phyloP scores from a whole-genome alignment of 768 basidiomycete species.

The Tulasnella sp. region DNA sequence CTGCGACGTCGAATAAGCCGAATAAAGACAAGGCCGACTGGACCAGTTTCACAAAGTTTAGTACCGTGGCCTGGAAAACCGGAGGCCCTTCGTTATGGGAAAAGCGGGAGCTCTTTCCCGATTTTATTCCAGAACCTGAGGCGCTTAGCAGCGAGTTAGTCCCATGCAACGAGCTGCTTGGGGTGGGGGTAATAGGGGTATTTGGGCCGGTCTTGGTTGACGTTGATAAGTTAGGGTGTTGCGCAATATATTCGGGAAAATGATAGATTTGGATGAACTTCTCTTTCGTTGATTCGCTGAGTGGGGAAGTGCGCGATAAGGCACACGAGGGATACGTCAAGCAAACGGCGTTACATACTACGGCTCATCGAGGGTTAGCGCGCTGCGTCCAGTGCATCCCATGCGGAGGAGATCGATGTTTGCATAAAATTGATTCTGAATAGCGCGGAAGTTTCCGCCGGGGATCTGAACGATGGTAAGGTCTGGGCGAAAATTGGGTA shows the following conservation, averaged over 20 bases:
- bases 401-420: slow-evolving; percentile 78
- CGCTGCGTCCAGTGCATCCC: slow-evolving; percentile 68
- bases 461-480: slow-evolving; percentile 75
- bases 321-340: slow-evolving; percentile 5
- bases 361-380: slow-evolving; percentile 65
- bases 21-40: slow-evolving; percentile 61
- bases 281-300: slow-evolving; percentile 65
- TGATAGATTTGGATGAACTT: slow-evolving; percentile 63
- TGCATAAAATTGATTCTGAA: slow-evolving; percentile 55
- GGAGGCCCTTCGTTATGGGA: slow-evolving; percentile 18
- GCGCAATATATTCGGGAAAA: slow-evolving; percentile 33
- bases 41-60: slow-evolving; percentile 63
- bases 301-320: background rate
- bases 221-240: background rate
- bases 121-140: background rate
- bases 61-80: slow-evolving; percentile 51
- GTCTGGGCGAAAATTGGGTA: slow-evolving; percentile 80
- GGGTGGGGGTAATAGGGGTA: slow-evolving; percentile 13
- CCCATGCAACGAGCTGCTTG: background rate
- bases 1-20: slow-evolving; percentile 41
- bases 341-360: slow-evolving; percentile 32
- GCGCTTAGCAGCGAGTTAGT: background rate
- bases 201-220: background rate
- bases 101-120: background rate
- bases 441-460: slow-evolving; percentile 49